Conservation (phyloP, 148 eudicot genomes). For the Chenopodium berlandieri region DNA sequence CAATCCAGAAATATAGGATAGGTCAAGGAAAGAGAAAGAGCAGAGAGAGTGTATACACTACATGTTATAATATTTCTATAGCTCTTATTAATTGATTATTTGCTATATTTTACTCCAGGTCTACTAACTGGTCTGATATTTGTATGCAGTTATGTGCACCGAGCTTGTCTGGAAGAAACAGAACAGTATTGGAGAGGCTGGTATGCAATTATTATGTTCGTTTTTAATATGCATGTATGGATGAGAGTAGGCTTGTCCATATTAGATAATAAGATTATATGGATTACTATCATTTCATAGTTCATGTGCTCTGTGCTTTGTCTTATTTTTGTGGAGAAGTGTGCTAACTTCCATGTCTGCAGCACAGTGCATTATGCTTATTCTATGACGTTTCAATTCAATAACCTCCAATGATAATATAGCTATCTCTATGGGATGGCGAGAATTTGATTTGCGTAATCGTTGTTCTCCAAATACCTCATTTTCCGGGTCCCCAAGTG, state of each 20-base stretch:
- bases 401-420: not conserved
- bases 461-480: too few species aligned
- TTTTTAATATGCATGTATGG: not conserved
- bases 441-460: not conserved
- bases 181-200: constrained; percentile 96
- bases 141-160: constrained; percentile 59
- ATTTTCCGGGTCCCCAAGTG: not conserved
- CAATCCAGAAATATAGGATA: not conserved
- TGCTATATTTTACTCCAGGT: not conserved
- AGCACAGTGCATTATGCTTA: not conserved
- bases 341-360: not conserved
- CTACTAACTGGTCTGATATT: too few species aligned
- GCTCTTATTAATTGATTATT: not conserved
- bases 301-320: not conserved
- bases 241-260: constrained; percentile 7
- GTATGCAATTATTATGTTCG: constrained; percentile 39
- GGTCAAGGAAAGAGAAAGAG: not conserved
- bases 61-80: not conserved
- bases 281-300: not conserved
- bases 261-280: not conserved
- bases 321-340: not conserved
- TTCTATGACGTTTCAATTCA: not conserved
- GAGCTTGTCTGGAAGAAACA: constrained; percentile 75
- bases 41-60: not conserved
- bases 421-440: not conserved